Conservation (phyloP, 2,329 filamentous ascomycete species). For the Metarhizium guizhouense region DNA sequence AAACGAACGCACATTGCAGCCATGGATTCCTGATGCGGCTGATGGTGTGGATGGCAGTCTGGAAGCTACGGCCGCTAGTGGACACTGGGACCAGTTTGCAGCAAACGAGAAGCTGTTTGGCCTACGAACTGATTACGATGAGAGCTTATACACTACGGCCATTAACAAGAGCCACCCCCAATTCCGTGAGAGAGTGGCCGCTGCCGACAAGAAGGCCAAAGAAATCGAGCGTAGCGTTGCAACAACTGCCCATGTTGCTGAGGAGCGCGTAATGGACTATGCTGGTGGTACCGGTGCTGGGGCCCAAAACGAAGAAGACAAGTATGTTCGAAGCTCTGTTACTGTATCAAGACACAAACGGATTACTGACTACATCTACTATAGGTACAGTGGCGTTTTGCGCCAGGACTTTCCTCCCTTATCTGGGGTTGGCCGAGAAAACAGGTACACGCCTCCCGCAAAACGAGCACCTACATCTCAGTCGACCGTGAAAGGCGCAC, state of each 20-base stretch:
- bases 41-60: conserved; percentile 62
- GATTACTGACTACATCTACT: conserved; percentile 11
- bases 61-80: conserved; percentile 44
- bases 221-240: conserved; percentile 77
- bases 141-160: conserved; percentile 86
- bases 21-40: conserved; percentile 62
- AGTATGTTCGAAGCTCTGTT: conserved; percentile 37
- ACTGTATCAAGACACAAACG: not conserved
- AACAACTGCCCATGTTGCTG: conserved; percentile 74
- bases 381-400: conserved; percentile 83
- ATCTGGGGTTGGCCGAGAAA: conserved; percentile 32
- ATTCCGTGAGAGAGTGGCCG: conserved; percentile 68
- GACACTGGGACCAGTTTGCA: conserved; percentile 87
- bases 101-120: conserved; percentile 84
- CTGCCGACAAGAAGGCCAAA: conserved; percentile 73
- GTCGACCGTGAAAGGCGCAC: conserved; percentile 65
- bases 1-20: conserved; percentile 68
- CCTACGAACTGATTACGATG: conserved; percentile 81
- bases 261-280: conserved; percentile 71
- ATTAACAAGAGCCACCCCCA: conserved; percentile 79
- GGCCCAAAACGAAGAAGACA: conserved; percentile 83
- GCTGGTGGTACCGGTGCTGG: conserved; percentile 54
- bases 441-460: conserved; percentile 86
- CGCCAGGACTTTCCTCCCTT: conserved; percentile 67
- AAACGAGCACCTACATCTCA: conserved; percentile 69